These are phyloP conservation scores for Auriscalpium microsporum DNA, from an alignment of 768 basidiomycete species.

Conservation along the genomic window DNA sequence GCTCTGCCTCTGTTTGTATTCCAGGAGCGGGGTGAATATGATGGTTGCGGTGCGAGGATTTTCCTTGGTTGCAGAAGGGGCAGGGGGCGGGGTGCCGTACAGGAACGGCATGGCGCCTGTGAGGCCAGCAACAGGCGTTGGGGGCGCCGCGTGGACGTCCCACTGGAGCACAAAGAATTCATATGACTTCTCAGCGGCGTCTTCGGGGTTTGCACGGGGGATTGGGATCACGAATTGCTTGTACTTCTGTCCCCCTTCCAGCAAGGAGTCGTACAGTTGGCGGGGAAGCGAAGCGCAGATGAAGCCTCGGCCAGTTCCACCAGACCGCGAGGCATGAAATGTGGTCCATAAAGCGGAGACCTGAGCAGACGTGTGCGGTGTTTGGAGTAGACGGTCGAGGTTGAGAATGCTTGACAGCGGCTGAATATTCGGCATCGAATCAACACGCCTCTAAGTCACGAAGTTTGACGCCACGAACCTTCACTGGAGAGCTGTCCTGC, in stretches of 20 bases:
- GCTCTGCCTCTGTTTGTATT: conserved; percentile 78
- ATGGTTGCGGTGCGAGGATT: conserved; percentile 63
- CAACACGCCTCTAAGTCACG: neutral
- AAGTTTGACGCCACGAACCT: conserved; percentile 30
- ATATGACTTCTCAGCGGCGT: conserved; percentile 38
- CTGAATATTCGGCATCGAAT: conserved; percentile 31
- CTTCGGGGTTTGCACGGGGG: conserved; percentile 37
- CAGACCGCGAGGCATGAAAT: conserved; percentile 76
- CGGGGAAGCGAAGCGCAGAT: conserved; percentile 78
- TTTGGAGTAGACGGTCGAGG: conserved; percentile 53
- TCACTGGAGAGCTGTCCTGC: conserved; percentile 62
- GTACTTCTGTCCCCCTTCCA: conserved; percentile 50
- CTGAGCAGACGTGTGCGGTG: conserved; percentile 63
- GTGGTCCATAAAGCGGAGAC: conserved; percentile 82
- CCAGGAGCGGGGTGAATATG: conserved; percentile 87
- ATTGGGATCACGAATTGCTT: conserved; percentile 80
- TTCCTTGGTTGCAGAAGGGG: conserved; percentile 16
- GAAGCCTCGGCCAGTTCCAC: conserved; percentile 74
- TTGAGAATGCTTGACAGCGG: conserved; percentile 79
- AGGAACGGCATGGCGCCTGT: conserved; percentile 35
- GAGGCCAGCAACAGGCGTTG: conserved; percentile 38
- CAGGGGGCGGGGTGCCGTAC: conserved; percentile 14
- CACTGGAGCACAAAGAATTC: conserved; percentile 89
- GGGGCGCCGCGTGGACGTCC: conserved; percentile 72
- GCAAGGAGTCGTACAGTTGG: conserved; percentile 66